Conservation (phyloP, 371 early-diverging fungal species). For the Rhizomucor pusillus region DNA sequence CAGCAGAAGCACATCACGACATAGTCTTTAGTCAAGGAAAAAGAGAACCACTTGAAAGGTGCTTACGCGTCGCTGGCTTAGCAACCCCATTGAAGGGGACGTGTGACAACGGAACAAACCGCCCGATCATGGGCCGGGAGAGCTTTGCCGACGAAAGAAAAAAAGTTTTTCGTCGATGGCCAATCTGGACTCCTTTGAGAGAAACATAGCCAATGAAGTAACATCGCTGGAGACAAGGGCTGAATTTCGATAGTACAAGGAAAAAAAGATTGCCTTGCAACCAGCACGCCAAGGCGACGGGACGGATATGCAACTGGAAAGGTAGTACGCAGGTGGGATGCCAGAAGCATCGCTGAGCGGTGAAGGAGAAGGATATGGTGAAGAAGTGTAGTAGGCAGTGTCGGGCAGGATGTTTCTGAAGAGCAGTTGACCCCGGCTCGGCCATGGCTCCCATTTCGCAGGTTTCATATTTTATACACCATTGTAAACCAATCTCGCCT, state of each 20-base stretch:
- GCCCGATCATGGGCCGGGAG: constrained; percentile 3
- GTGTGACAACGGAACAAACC: constrained; percentile 9
- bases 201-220: constrained; percentile 20
- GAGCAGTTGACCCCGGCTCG: constrained; percentile 3
- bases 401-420: constrained; percentile 1
- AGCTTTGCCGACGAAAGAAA: constrained; percentile 4
- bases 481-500: constrained; percentile 19
- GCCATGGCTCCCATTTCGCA: constrained; percentile 19
- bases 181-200: constrained; percentile 16
- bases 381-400: constrained; percentile 1
- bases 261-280: constrained; percentile 3
- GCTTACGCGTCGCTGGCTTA: too few species aligned
- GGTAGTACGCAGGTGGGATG: constrained; percentile 1
- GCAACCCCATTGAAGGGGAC: constrained; percentile 4
- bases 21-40: too few species aligned
- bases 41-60: too few species aligned
- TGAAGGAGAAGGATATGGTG: constrained; percentile 1
- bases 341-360: background rate
- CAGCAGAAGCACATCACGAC: too few species aligned
- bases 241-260: constrained; percentile 11
- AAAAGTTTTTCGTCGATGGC: constrained; percentile 14
- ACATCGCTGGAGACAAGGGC: constrained; percentile 1
- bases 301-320: constrained; percentile 2
- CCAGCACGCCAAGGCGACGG: constrained; percentile 2
- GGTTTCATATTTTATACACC: constrained; percentile 23